Evolutionary conservation across 2,329 filamentous ascomycete species (phyloP).

Genomic region (Amesomyces nigricolor): DNA sequence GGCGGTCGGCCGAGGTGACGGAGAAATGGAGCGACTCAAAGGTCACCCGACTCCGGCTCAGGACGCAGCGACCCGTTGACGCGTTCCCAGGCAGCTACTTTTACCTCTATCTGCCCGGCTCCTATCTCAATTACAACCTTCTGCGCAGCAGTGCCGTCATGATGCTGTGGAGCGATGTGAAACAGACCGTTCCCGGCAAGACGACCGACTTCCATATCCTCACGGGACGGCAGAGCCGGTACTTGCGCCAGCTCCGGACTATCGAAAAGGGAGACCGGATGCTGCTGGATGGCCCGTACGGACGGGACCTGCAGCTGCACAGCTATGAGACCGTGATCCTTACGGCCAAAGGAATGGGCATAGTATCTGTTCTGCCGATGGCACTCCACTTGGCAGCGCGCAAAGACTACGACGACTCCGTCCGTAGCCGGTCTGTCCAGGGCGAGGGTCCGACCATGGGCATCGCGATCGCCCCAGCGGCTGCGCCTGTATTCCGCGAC

Average conservation of each 20-base stretch:
- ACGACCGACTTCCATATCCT: conserved; percentile 10
- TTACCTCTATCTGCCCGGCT: conserved; percentile 10
- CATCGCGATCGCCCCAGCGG: neutral
- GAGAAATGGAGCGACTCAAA: conserved; percentile 8
- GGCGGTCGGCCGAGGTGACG: conserved; percentile 2
- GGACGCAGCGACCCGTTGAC: conserved; percentile 5
- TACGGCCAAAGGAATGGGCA: conserved; percentile 9
- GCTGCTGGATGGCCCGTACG: conserved; percentile 6
- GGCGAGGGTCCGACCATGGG: neutral
- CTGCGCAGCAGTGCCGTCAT: conserved; percentile 3
- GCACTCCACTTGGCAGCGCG: conserved; percentile 8
- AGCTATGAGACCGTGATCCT: conserved; percentile 9
- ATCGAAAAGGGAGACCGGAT: conserved; percentile 2
- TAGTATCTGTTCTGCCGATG: conserved; percentile 6
- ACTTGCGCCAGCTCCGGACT: conserved; percentile 7
- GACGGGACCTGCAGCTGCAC: conserved; percentile 4
- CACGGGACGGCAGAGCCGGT: conserved; percentile 5
- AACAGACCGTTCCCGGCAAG: conserved; percentile 7
- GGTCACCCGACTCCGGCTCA: conserved; percentile 8
- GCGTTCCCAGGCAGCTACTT: conserved; percentile 11
- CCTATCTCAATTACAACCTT: conserved; percentile 10
- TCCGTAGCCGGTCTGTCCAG: conserved; percentile 5
- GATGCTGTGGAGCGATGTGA: conserved; percentile 10
- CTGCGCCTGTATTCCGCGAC: conserved; percentile 2
- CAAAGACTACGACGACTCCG: conserved; percentile 5